Evolutionary conservation across 495 filamentous ascomycete genomes (phyloP).

Genomic region (Neurospora tetrasperma): DNA sequence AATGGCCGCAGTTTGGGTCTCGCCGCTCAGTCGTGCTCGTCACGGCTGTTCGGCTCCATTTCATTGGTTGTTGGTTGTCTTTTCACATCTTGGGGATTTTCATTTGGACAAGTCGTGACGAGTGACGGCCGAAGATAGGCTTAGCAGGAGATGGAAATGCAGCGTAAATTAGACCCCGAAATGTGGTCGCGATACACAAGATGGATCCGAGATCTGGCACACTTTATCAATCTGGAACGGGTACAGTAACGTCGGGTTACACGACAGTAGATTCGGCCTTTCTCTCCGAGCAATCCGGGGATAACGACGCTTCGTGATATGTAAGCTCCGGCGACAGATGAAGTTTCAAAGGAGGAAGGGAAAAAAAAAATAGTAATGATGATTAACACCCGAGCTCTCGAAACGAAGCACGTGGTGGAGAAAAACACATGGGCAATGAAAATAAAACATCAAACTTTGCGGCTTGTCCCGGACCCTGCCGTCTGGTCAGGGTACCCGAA

Average conservation of each 20-base stretch:
- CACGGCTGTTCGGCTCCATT: background rate
- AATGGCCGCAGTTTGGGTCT: background rate
- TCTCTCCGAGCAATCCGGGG: no score
- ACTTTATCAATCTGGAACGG: no score
- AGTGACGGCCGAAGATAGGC: background rate
- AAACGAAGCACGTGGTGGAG: background rate
- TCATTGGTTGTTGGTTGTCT: background rate
- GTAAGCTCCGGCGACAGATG: no score
- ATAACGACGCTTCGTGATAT: no score
- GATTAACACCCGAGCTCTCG: background rate
- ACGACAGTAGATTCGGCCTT: no score
- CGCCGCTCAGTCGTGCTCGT: background rate
- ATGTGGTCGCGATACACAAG: background rate
- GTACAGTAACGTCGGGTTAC: no score
- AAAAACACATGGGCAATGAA: background rate
- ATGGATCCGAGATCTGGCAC: background rate
- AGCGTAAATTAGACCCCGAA: background rate
- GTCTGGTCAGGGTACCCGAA: background rate
- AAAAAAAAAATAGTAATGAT: background rate
- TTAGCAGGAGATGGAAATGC: background rate
- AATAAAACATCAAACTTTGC: background rate
- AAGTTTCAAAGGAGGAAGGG: no score
- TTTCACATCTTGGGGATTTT: background rate
- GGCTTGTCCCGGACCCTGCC: background rate
- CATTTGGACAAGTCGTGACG: background rate